These are phyloP conservation scores for Termitomyces sp. DNA, from an alignment of 768 basidiomycete genomes.

Conservation along the genomic window DNA sequence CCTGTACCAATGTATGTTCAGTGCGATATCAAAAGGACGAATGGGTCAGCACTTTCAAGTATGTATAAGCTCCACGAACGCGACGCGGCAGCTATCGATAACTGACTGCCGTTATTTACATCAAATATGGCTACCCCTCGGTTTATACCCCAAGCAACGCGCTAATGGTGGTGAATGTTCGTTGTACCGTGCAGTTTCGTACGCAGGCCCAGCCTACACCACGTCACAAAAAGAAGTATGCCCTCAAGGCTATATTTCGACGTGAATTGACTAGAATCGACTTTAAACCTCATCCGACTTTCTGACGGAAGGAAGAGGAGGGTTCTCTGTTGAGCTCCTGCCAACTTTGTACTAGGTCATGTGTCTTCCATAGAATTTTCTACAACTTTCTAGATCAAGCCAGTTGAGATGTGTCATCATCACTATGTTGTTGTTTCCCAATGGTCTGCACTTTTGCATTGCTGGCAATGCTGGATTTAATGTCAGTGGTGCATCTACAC, in stretches of 20 bases:
- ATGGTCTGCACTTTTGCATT: too few relatives aligned
- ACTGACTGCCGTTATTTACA: neutral
- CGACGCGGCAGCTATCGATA: neutral
- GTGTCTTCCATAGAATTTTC: too few relatives aligned
- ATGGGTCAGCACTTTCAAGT: conserved; percentile 21
- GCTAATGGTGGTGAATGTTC: conserved; percentile 34
- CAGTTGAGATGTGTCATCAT: too few relatives aligned
- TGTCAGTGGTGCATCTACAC: too few relatives aligned
- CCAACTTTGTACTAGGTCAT: too few relatives aligned
- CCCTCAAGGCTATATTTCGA: conserved; percentile 24
- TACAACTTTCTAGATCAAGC: too few relatives aligned
- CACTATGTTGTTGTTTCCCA: too few relatives aligned
- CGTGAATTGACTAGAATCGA: conserved; percentile 23
- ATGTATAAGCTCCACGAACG: neutral
- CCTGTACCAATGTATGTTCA: conserved; percentile 45
- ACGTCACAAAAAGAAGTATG: conserved; percentile 18
- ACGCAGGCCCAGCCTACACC: conserved; percentile 38
- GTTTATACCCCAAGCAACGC: conserved; percentile 31
- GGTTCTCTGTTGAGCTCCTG: too few relatives aligned
- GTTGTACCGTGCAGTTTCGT: conserved; percentile 46
- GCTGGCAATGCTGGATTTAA: too few relatives aligned
- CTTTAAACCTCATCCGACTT: too few relatives aligned
- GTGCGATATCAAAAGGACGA: conserved; percentile 27
- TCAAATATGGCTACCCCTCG: conserved; percentile 32
- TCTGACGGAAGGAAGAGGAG: too few relatives aligned